Base-by-base conservation (phyloP, 2,329 filamentous ascomycete genomes). In the Phialophora verrucosa region DNA sequence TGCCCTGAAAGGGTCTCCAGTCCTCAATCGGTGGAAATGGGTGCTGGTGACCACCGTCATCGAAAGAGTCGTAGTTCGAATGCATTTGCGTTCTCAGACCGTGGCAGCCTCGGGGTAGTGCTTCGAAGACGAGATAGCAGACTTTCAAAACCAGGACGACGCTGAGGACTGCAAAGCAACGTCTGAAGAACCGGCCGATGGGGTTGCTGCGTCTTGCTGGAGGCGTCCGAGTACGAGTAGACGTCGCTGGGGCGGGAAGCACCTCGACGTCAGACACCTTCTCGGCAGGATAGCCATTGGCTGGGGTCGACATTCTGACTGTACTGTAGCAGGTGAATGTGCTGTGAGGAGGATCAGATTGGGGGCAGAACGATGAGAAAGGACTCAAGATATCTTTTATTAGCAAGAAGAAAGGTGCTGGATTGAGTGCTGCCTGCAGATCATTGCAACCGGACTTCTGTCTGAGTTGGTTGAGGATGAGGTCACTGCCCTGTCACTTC, bases 11-110 rank as follows among this genome's bases (percentile, higher is more conserved):
- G 3, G 67, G 64, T 29, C 61, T 59, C 67, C 67, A 69, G 25
- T 64, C 42, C 11, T 62, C 63, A 53, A 68, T 68, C 5, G 66
- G 75, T 96, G 91, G 59, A 86, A 84, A 70, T 93, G 89, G 75
- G 98, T 95, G 83, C 93, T 96, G 74, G 92, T 94, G 58, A 97
- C 95, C 51, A 97, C 92, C 62, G 12, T 65, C 62, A 23, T 54
- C 58, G 50, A 56, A n/a, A 17, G 20, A 31, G 31, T 14, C 23
- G 20, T 51, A 29, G 23, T 27, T 8, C 8, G 38, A 44, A 44
- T 17, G n/a, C 20, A 60, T 23, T 42, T 38, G 50, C 10, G 62
- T n/a, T 25, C n/a, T 27, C 49, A 63, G 54, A n/a, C 66, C 59
- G 50, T 65, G 59, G 25, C 63, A 68, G 11, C 55, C 49, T 60